Base-by-base conservation (phyloP, 345 rosid species). In the Turnera subulata region DNA sequence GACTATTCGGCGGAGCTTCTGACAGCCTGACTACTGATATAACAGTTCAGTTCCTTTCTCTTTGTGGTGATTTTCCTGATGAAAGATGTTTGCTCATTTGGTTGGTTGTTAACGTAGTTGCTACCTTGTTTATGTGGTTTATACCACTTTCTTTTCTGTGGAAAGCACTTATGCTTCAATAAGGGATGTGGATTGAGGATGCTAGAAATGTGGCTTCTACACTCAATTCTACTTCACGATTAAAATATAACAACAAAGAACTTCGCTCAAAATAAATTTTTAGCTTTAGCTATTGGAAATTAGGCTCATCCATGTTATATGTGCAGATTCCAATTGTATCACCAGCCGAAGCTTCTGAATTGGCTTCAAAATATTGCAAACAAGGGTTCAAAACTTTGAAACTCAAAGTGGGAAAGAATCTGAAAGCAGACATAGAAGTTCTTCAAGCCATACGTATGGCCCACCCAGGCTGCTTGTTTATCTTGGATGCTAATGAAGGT, bases 401-500 rank as follows among this genome's bases (percentile, higher is more conserved):
- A 84, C 89, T 92, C 39, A 92, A 89, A 76, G 95, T 92, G 53
- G 97, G 98, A 59, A 92, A 83, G 80, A 76, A 89, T 56, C 80
- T 89, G 38, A 62, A 73, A 66, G 71, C 84, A 25, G 98, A 89
- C 74, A 73, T 89, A 19, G 70, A 92, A 62, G 93, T 84, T 72
- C 86, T 92, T 55, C 91, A 75, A 72, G 96, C 97, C 15, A 89
- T 89, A 75, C 88, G 91, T 29, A 78, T 26, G 8, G 95, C 63
- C 26, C 87, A 84, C 54, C 91, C 97, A 47, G 63, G 76, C 67
- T 89, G 91, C 69, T 82, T 74, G 18, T 89, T 89, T 70, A 86
- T 92, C 64, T 70, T 92, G 80, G 98, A 92, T 71, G 98, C 98
- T 59, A 92, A 92, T 60, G 97, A 92, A 73, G 98, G 98, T 26